A percentile compares a stretch with the other conserved stretches of the same genome.
phyloP scores from a whole-genome alignment of 1,284 basidiomycete species.

The Austroboletus niveus region DNA sequence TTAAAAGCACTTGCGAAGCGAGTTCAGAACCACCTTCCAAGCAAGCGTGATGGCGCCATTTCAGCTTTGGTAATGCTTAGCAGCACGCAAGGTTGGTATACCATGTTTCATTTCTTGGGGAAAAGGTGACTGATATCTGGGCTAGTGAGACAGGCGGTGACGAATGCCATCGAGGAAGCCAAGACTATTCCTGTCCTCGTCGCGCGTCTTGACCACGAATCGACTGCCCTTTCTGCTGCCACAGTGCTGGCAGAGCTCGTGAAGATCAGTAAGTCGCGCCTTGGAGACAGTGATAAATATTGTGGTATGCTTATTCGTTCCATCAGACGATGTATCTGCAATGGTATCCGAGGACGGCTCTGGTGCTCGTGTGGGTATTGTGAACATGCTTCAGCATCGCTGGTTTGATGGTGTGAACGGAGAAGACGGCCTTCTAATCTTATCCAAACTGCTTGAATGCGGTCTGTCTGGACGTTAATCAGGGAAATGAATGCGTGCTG shows the following conservation, averaged over 20 bases:
- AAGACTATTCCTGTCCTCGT: constrained; percentile 21
- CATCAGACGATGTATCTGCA: constrained; percentile 16
- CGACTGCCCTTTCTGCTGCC: constrained; percentile 21
- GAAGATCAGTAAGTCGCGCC: constrained; percentile 17
- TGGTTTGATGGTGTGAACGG: constrained; percentile 29
- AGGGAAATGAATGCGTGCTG: background rate
- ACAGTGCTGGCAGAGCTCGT: constrained; percentile 16
- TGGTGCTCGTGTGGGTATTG: constrained; percentile 7
- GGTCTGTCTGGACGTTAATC: constrained; percentile 14
- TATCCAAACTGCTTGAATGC: constrained; percentile 18
- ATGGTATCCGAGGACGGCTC: constrained; percentile 10
- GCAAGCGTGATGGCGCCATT: constrained; percentile 21
- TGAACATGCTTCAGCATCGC: constrained; percentile 24
- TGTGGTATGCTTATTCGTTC: background rate
- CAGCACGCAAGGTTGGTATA: constrained; percentile 9
- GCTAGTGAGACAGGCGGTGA: constrained; percentile 11
- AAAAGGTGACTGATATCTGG: background rate
- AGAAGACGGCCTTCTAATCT: constrained; percentile 26
- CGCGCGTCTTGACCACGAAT: constrained; percentile 13
- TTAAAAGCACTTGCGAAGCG: constrained; percentile 18
- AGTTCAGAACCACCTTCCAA: constrained; percentile 2
- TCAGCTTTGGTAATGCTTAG: constrained; percentile 17
- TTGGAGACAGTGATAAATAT: background rate
- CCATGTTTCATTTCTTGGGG: background rate
- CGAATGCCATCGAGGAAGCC: constrained; percentile 12